Evolutionary conservation across 2,329 filamentous ascomycete genomes (phyloP).

Genomic region (Alternaria burnsii): DNA sequence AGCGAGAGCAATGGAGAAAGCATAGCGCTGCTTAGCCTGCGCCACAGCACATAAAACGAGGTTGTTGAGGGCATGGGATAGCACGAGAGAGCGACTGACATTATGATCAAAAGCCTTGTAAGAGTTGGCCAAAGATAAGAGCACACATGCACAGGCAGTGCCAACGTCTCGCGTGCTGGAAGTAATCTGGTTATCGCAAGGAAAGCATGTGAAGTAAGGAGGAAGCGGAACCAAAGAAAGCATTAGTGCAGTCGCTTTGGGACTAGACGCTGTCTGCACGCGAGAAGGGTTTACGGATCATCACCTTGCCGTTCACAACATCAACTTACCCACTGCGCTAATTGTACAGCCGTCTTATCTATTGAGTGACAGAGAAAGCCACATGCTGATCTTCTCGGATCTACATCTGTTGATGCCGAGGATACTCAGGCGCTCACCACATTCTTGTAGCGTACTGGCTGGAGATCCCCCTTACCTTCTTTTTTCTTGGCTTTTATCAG

Average conservation of each 20-base stretch:
- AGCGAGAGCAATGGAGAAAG: not conserved
- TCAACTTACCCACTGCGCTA: not conserved
- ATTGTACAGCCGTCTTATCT: not conserved
- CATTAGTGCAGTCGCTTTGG: not conserved
- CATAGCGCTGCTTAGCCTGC: not conserved
- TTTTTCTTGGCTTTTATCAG: slow-evolving; percentile 13
- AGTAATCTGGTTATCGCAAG: slow-evolving; percentile 5
- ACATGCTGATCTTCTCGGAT: not conserved
- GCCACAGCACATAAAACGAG: not conserved
- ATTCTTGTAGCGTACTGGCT: not conserved
- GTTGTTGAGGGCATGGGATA: not conserved
- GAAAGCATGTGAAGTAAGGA: not conserved
- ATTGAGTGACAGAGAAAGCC: not conserved
- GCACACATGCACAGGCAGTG: not conserved
- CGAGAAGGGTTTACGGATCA: not conserved
- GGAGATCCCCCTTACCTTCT: slow-evolving; percentile 8
- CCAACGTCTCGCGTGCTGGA: slow-evolving; percentile 1
- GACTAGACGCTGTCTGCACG: not conserved
- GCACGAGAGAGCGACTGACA: not conserved
- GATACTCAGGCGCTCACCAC: not conserved
- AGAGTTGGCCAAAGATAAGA: not conserved
- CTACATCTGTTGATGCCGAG: not conserved
- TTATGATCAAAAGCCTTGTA: not conserved
- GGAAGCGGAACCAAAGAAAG: slow-evolving; percentile 2
- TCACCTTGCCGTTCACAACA: slow-evolving; percentile 9